These are phyloP conservation scores for Candida nitratophila DNA, from an alignment of 805 yeast species.

Conservation along the genomic window DNA sequence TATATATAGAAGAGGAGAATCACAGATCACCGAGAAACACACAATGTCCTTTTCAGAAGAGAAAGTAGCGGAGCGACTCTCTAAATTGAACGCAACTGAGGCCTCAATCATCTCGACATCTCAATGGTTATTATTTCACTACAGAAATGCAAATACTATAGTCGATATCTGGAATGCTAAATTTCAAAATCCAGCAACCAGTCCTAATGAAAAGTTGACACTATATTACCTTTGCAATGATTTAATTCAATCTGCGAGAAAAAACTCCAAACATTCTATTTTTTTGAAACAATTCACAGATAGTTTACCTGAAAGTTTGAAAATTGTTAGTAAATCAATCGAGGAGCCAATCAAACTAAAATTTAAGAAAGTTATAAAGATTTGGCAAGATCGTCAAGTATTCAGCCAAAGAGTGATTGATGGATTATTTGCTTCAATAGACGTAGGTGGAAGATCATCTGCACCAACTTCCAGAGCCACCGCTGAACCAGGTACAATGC, in stretches of 20 bases:
- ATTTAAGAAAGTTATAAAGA: constrained; percentile 43
- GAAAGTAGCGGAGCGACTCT: constrained; percentile 39
- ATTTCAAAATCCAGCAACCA: constrained; percentile 6
- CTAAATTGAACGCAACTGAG: constrained; percentile 50
- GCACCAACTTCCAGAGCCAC: not conserved
- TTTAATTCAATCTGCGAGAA: constrained; percentile 70
- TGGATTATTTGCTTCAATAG: constrained; percentile 2
- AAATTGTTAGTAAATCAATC: constrained; percentile 23
- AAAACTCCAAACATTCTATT: constrained; percentile 46
- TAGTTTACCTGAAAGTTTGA: constrained; percentile 37
- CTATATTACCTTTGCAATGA: constrained; percentile 73
- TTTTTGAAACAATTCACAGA: constrained; percentile 51
- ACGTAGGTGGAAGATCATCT: not conserved
- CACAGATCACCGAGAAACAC: too few species aligned
- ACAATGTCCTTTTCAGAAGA: constrained; percentile 47
- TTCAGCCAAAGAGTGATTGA: constrained; percentile 24
- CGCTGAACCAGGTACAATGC: not conserved
- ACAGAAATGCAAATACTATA: constrained; percentile 45
- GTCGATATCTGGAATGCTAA: constrained; percentile 45
- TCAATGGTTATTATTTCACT: constrained; percentile 65
- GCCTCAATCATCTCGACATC: constrained; percentile 69
- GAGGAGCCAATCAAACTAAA: constrained; percentile 30
- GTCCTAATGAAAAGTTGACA: constrained; percentile 35
- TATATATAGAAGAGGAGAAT: too few species aligned
- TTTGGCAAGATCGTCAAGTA: constrained; percentile 51